These are phyloP conservation scores for Citrus australasica DNA, from an alignment of 345 rosid species.

Conservation along the genomic window DNA sequence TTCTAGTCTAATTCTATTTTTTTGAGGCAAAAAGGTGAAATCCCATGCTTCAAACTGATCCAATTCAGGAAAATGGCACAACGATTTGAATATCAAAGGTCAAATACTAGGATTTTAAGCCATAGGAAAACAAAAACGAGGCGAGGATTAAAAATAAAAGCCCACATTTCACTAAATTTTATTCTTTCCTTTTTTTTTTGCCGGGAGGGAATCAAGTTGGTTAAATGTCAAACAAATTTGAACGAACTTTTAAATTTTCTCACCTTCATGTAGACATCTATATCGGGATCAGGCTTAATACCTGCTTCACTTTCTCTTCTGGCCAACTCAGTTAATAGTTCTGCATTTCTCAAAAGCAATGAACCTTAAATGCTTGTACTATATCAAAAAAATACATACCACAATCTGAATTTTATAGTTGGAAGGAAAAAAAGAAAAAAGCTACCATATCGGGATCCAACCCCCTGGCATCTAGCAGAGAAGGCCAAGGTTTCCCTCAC, in stretches of 20 bases:
- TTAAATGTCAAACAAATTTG: background rate
- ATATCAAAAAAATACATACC: background rate
- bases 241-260: background rate
- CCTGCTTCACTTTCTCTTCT: conserved; percentile 75
- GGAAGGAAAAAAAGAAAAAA: background rate
- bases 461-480: conserved; percentile 74
- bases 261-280: conserved; percentile 78
- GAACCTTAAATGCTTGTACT: background rate
- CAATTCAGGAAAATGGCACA: background rate
- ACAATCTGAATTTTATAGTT: background rate
- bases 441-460: conserved; percentile 36
- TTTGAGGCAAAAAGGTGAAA: background rate
- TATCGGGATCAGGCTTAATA: conserved; percentile 72
- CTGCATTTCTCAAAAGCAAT: background rate
- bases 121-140: background rate
- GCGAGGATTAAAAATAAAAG: background rate
- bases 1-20: background rate
- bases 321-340: background rate
- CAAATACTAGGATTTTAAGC: background rate
- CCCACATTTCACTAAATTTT: too few relatives aligned
- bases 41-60: too few relatives aligned
- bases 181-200: too few relatives aligned
- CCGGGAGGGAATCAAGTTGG: too few relatives aligned
- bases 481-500: conserved; percentile 80
- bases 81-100: background rate